Base-by-base conservation (phyloP, 2,329 filamentous ascomycete genomes). In the Ophiostoma sp. region DNA sequence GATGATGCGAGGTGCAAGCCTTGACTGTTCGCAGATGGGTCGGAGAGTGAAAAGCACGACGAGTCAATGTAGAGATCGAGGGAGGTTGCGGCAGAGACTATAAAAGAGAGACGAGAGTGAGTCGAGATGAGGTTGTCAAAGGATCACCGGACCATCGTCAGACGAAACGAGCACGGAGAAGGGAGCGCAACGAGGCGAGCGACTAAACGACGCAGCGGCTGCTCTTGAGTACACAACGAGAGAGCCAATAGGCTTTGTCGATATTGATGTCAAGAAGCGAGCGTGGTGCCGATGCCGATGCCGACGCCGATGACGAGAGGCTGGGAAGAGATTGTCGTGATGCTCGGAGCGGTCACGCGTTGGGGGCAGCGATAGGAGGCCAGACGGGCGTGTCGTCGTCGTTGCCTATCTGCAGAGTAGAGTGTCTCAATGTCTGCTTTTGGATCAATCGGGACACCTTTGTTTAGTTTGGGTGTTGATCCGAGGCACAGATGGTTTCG, bases 311-410 rank as follows among this genome's bases (percentile, higher is more conserved):
- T 39, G 62, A 65, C 62, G 35, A 35, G 62, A n/a, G 62, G 60
- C 33, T 64, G 57, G 57, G 20, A n/a, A 64, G 60, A 36, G 60
- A 64, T 64, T 36, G 62, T 65, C 62, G 62, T 65, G 62, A 65
- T 65, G 35, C 5, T 39, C 60, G 5, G 20, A 3, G 33, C 62
- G 20, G 62, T 23, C 33, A 65, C 62, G 62, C 62, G 62, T 65
- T 11, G 31, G 35, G 17, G 33, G 27, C 60, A 33, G 33, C 31
- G 31, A 64, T 36, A 62, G 57, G 57, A 62, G 17, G 7, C 3
- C 8, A 3, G 17, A 64, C 31, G 33, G 3, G 33, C 8, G 60
- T 31, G 27, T 17, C 17, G 57, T 33, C 15, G 57, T 48, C 17
- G 44, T 17, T 7, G 8, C 1, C 17, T 10, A 11, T 48, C 6